Evolutionary conservation across 2,329 filamentous ascomycete genomes (phyloP), one percentile per base, ranked within the genome.

Genomic region (Chaetothyriales sp.): DNA sequence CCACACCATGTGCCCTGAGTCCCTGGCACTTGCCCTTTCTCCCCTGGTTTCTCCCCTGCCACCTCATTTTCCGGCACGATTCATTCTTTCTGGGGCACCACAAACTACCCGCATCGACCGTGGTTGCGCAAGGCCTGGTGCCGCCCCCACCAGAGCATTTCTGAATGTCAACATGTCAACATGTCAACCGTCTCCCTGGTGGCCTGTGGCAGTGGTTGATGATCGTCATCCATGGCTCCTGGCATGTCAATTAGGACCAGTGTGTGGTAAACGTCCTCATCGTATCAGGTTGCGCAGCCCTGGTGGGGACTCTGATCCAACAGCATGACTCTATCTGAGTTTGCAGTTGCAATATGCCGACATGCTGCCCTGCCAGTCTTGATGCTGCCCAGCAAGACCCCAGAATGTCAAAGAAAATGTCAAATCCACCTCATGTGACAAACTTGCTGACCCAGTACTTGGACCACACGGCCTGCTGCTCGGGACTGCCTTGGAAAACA

Each of bases 401-500:
- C n/a, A 39, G 32, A 39, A 5, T 39, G 32, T 39, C 32, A 39
- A 39, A 39, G n/a, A 39, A 12, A 39, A 5, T 39, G 32, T 39
- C 32, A 39, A 39, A 39, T 39, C 15, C 18, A 44, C 73, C 46
- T 59, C 49, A 61, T 22, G 58, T 60, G 10, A 57, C 58, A 46
- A 57, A 61, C 32, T 59, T 60, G 10, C 57, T 57, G n/a, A 61
- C 59, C 59, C 59, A 61, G 46, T 59, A 60, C 46, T 57, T 53
- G 39, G 55, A 58, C 59, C 59, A 61, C 15, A 59, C 45, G 12
- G 50, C 46, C 45, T 57, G 56, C 32, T 61, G 55, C 42, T 55
- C 57, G 46, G 56, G 51, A 19, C 57, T 61, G 3, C 58, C 59
- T 32, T 59, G 53, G 45, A 60, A 61, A 53, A 57, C 67, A 61